Base-by-base conservation (phyloP, 1,284 basidiomycete species). In the Schizophyllum commune region DNA sequence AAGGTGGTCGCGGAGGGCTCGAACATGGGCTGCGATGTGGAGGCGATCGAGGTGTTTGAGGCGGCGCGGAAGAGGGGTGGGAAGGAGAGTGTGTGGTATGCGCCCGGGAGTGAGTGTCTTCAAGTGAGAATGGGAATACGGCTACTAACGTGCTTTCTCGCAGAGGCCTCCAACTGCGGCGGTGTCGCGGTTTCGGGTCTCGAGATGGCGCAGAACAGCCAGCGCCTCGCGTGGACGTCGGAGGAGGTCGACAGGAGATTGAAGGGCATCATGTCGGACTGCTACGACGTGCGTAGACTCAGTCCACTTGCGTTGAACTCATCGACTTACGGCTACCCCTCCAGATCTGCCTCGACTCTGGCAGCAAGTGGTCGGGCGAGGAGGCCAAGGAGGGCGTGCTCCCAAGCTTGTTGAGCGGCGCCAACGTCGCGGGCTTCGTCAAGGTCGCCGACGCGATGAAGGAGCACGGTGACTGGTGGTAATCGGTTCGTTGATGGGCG, bases 161-260 rank as follows among this genome's bases (percentile, higher is more conserved):
- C 68, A 79, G 77, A 82, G 75, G 86, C 86, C 56, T 82, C 85
- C 73, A 89, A 89, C 77, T 82, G 80, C 65, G 86, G 87, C 74
- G 86, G 85, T 75, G 85, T 88, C 64, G 85, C 85, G 17, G 86
- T 88, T 21, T 86, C 83, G 19, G 86, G 86, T 62, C 83, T 92
- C 65, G 90, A 92, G 78, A 91, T 92, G 89, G 86, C 87, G 9
- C 89, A 92, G 76, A 89, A 90, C 79, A 86, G 85, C 68, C 82
- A 85, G 67, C 79, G 88, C 55, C 77, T 87, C 55, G 77, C 79
- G 58, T 90, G 88, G 88, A 75, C 83, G n/a, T 75, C 78, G 62
- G 75, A 80, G 65, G 84, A 88, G 70, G 89, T 92, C 60, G 89
- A 92, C 72, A 72, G 72, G 19, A 88, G 86, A 77, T 78, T 92